phyloP scores from a whole-genome alignment of 495 filamentous ascomycete species.

The Sabuloglossum arenarium region DNA sequence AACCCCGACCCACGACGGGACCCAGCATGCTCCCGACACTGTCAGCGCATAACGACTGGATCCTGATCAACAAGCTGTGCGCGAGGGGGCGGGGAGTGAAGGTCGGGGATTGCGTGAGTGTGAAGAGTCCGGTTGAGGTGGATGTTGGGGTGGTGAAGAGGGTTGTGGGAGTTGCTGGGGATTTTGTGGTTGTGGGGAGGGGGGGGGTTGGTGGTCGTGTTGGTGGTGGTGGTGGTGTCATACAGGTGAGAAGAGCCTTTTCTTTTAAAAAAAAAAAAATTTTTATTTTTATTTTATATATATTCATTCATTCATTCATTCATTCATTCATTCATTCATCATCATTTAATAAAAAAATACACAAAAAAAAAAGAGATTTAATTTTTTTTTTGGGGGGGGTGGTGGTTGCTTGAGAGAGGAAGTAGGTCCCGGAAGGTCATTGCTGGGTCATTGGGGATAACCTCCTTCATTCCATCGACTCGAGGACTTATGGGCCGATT shows the following conservation, averaged over 20 bases:
- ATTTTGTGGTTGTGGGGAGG: conserved; percentile 62
- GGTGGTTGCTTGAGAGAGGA: conserved; percentile 5
- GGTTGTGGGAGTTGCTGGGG: conserved; percentile 69
- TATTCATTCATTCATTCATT: no score
- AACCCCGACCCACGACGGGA: conserved; percentile 32
- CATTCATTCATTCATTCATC: no score
- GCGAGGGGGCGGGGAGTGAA: conserved; percentile 43
- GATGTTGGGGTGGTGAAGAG: conserved; percentile 53
- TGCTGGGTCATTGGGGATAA: conserved; percentile 83
- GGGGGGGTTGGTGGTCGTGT: background rate
- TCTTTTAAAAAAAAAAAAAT: no score
- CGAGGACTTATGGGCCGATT: conserved; percentile 63
- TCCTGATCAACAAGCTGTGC: conserved; percentile 43
- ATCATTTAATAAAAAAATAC: no score
- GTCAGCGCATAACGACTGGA: conserved; percentile 37
- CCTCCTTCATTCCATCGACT: conserved; percentile 61
- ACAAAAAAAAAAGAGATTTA: no score
- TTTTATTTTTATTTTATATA: no score
- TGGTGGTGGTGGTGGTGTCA: background rate
- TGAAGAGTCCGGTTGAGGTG: conserved; percentile 45
- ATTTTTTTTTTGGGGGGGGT: no score
- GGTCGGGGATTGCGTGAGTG: conserved; percentile 70
- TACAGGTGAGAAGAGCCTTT: no score
- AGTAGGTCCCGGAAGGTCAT: conserved; percentile 78
- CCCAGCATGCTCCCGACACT: conserved; percentile 73